phyloP scores from a whole-genome alignment of 306 rosid species.

The Ormosia semicastrata region DNA sequence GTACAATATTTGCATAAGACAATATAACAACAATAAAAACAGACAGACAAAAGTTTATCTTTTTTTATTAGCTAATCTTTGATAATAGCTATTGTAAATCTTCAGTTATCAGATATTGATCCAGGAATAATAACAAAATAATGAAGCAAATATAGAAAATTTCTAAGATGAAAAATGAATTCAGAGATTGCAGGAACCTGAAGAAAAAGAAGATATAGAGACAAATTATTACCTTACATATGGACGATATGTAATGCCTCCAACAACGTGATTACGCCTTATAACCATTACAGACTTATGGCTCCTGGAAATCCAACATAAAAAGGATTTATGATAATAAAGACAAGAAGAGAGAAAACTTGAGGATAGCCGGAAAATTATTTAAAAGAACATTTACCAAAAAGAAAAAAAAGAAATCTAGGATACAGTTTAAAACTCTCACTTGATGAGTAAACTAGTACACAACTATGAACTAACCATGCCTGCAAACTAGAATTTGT shows the following conservation, averaged over 20 bases:
- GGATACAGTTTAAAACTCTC: not conserved
- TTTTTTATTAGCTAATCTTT: not conserved
- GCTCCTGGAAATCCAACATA: slow-evolving; percentile 56
- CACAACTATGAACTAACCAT: not conserved
- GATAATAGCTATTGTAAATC: not conserved
- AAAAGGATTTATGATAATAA: slow-evolving; percentile 14
- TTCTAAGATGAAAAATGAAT: not conserved
- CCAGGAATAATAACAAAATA: not conserved
- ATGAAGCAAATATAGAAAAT: not conserved
- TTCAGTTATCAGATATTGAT: slow-evolving; percentile 4
- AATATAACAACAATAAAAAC: slow-evolving; percentile 8
- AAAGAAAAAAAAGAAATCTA: not conserved
- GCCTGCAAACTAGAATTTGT: not conserved
- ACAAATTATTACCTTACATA: slow-evolving; percentile 60
- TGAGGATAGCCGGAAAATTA: slow-evolving; percentile 5
- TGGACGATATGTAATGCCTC: slow-evolving; percentile 98
- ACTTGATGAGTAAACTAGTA: slow-evolving; percentile 13
- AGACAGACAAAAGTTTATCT: not conserved
- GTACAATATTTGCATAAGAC: not conserved
- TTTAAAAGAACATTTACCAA: not conserved
- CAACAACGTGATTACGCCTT: slow-evolving; percentile 81
- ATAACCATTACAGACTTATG: slow-evolving; percentile 97
- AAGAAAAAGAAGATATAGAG: not conserved
- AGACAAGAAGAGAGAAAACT: not conserved
- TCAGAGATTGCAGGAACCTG: not conserved